Percentiles rank a stretch among this genome's conserved stretches.
Conservation (phyloP, 176 grass and related monocot species). For the Ensete ventricosum region DNA sequence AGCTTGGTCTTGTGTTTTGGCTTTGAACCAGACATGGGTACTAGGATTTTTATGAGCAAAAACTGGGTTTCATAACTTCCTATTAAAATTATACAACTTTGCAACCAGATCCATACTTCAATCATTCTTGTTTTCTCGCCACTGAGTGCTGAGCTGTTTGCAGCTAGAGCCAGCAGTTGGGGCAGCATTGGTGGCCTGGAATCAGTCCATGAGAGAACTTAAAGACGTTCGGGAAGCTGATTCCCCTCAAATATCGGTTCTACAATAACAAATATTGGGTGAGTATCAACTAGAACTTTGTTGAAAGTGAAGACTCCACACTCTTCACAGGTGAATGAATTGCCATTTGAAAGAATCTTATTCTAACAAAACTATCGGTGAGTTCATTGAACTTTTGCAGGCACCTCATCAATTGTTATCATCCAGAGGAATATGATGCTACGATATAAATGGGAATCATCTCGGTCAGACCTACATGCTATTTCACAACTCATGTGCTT, state of each 20-base stretch:
- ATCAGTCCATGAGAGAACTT: conserved; percentile 29
- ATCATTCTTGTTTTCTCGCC: neutral
- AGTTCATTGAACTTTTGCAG: neutral
- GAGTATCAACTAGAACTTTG: neutral
- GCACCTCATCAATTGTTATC: neutral
- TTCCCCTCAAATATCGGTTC: neutral
- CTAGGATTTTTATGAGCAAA: no score
- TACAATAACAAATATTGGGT: neutral
- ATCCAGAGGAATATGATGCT: neutral
- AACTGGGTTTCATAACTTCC: no score
- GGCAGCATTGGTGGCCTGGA: conserved; percentile 71
- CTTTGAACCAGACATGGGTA: no score
- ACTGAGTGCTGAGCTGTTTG: neutral
- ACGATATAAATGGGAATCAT: neutral
- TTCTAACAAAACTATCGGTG: neutral
- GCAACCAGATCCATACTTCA: neutral
- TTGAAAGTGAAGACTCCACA: neutral
- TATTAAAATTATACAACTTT: neutral
- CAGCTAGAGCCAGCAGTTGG: conserved; percentile 91
- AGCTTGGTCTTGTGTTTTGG: no score
- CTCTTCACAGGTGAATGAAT: neutral
- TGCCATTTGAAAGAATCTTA: neutral
- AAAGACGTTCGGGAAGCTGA: conserved; percentile 42
- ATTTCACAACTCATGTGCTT: neutral
- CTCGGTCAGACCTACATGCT: neutral